phyloP scores from a whole-genome alignment of 257 asterid species.

The Gentiana straminea region DNA sequence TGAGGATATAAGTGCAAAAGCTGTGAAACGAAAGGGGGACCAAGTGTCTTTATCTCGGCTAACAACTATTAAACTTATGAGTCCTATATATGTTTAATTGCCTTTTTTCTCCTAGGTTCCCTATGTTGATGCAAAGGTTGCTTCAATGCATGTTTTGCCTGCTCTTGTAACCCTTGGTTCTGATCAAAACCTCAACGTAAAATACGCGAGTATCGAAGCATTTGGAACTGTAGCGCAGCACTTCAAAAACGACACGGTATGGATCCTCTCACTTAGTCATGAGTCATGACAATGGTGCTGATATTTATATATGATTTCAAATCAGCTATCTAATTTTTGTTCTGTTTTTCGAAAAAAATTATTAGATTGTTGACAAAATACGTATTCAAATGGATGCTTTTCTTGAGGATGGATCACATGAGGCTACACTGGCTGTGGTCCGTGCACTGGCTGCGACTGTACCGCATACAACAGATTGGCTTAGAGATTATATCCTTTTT shows the following conservation, averaged over 20 bases:
- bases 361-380: slow-evolving; percentile 90
- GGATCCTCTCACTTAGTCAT: background rate
- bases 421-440: slow-evolving; percentile 86
- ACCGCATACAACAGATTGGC: slow-evolving; percentile 76
- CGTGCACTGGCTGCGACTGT: slow-evolving; percentile 87
- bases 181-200: slow-evolving; percentile 86
- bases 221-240: slow-evolving; percentile 97
- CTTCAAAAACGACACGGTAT: slow-evolving; percentile 77
- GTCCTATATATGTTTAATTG: slow-evolving; percentile 1
- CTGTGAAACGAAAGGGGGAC: no score
- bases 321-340: slow-evolving; percentile 18
- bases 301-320: background rate
- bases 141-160: slow-evolving; percentile 83
- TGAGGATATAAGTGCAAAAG: no score
- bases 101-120: slow-evolving; percentile 50
- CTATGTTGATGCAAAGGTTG: slow-evolving; percentile 70
- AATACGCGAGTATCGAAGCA: slow-evolving; percentile 90
- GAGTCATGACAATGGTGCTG: background rate
- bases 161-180: slow-evolving; percentile 98
- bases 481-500: slow-evolving; percentile 92
- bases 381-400: slow-evolving; percentile 98
- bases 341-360: background rate
- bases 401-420: slow-evolving; percentile 98
- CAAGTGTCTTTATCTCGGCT: no score
- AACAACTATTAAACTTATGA: background rate